These are phyloP conservation scores for Diplosphaera chodatii DNA, from an alignment of 139 green algal genomes.

Conservation along the genomic window DNA sequence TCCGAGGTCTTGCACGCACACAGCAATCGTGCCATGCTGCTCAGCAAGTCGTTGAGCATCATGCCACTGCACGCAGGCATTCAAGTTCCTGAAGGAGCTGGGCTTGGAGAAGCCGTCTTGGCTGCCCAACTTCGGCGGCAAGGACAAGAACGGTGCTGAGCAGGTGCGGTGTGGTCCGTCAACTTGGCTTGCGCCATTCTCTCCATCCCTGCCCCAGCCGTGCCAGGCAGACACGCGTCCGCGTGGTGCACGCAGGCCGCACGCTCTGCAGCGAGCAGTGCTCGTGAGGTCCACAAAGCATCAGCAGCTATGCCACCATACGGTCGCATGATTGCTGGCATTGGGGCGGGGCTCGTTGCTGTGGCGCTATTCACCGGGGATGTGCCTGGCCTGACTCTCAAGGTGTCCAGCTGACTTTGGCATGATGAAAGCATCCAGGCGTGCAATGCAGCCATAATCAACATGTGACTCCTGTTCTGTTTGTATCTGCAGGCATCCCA, in stretches of 20 bases:
- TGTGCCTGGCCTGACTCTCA: not conserved
- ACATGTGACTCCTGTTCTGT: too few species aligned
- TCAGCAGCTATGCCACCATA: not conserved
- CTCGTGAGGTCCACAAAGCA: not conserved
- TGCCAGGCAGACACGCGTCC: too few species aligned
- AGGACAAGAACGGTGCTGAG: not conserved
- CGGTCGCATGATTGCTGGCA: not conserved
- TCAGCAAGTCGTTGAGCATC: too few species aligned
- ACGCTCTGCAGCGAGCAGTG: not conserved
- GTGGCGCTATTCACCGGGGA: not conserved
- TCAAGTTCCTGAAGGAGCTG: slow-evolving; percentile 4
- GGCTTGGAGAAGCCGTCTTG: not conserved
- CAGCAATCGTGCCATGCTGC: too few species aligned
- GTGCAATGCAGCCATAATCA: too few species aligned
- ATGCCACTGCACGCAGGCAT: not conserved
- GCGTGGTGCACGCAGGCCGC: not conserved
- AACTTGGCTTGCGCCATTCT: too few species aligned
- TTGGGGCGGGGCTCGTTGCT: not conserved
- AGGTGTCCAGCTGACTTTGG: not conserved
- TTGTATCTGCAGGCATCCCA: not conserved
- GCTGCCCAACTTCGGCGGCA: not conserved
- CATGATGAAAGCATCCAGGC: not conserved
- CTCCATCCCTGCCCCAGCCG: too few species aligned
- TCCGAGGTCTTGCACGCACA: too few species aligned
- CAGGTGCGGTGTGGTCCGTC: not conserved